These are phyloP conservation scores for Diaporthe capsici DNA, from an alignment of 2,329 filamentous ascomycete species.

Conservation along the genomic window DNA sequence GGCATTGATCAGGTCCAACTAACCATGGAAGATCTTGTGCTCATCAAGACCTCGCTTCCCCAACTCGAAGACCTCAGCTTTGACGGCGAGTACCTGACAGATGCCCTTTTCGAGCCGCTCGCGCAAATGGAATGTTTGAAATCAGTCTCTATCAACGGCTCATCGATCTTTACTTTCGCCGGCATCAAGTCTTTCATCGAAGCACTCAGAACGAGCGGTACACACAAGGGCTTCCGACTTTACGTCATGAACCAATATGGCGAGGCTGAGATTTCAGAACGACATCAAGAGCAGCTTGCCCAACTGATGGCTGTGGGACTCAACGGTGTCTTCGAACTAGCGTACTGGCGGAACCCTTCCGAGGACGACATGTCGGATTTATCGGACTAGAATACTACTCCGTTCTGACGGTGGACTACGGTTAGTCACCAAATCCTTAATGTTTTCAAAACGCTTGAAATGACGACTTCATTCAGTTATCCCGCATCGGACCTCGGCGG, in stretches of 20 bases:
- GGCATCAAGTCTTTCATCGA: slow-evolving; percentile 62
- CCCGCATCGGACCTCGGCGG: too few species aligned
- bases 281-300: slow-evolving; percentile 47
- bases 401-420: background rate
- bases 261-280: slow-evolving; percentile 47
- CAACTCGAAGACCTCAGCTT: slow-evolving; percentile 70
- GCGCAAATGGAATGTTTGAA: slow-evolving; percentile 61
- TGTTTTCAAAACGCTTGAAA: background rate
- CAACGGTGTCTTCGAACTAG: slow-evolving; percentile 52
- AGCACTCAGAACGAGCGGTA: slow-evolving; percentile 48
- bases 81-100: slow-evolving; percentile 67
- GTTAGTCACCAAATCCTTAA: background rate
- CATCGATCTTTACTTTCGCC: slow-evolving; percentile 67
- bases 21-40: slow-evolving; percentile 61
- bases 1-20: slow-evolving; percentile 59
- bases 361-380: slow-evolving; percentile 49
- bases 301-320: slow-evolving; percentile 46
- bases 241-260: slow-evolving; percentile 52
- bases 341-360: slow-evolving; percentile 49
- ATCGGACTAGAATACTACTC: slow-evolving; percentile 20
- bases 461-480: background rate
- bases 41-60: slow-evolving; percentile 59
- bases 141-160: slow-evolving; percentile 66
- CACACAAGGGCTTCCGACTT: slow-evolving; percentile 51
- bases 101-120: slow-evolving; percentile 56